Evolutionary conservation across 805 yeast species (phyloP).

Genomic region (Zygoascus flipseniorum): DNA sequence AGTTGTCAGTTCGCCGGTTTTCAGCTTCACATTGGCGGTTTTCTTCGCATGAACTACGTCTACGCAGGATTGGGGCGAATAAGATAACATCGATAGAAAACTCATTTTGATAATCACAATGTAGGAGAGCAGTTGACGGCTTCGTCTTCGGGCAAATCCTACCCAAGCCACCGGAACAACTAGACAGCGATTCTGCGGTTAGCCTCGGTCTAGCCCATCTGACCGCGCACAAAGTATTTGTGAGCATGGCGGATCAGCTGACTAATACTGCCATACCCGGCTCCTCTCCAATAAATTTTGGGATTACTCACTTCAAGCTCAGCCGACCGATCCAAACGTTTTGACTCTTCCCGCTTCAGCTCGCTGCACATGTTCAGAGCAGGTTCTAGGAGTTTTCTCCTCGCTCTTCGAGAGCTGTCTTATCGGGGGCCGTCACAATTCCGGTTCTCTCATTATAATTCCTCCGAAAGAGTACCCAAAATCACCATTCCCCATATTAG

Average conservation of each 20-base stretch:
- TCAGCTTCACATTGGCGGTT: constrained; percentile 12
- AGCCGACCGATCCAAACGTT: too few relatives aligned
- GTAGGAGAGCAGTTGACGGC: too few relatives aligned
- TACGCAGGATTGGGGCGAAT: constrained; percentile 6
- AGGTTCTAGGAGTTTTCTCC: background rate
- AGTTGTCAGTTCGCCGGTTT: constrained; percentile 15
- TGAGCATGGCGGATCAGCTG: too few relatives aligned
- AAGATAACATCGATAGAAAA: constrained; percentile 6
- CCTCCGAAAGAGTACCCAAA: constrained; percentile 19
- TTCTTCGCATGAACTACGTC: constrained; percentile 21
- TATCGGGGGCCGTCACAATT: background rate
- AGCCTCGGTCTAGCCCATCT: too few relatives aligned
- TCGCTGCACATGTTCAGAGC: background rate
- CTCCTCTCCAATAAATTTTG: too few relatives aligned
- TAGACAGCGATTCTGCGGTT: too few relatives aligned
- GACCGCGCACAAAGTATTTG: too few relatives aligned
- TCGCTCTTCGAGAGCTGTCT: background rate
- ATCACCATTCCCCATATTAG: constrained; percentile 36
- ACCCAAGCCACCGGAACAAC: too few relatives aligned
- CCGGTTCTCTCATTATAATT: constrained; percentile 15
- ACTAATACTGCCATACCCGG: too few relatives aligned
- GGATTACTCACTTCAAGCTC: too few relatives aligned
- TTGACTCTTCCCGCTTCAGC: too few relatives aligned
- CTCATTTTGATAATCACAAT: background rate
- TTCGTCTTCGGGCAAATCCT: too few relatives aligned